Evolutionary conservation across 805 yeast species (phyloP).

Genomic region (Tetrapisispora pingtungensis): DNA sequence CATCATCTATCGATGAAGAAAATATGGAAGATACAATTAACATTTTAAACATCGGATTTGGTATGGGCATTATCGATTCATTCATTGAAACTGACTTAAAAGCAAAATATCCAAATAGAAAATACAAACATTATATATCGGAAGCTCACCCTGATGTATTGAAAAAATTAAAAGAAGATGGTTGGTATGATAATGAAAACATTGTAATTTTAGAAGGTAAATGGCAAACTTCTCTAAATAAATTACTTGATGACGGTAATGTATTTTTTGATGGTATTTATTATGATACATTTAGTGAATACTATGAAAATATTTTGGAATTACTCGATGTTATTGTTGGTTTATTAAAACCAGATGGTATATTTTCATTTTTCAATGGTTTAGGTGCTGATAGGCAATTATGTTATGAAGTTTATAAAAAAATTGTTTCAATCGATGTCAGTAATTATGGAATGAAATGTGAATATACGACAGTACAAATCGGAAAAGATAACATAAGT

Average conservation of each 20-base stretch:
- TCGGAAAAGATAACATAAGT: slow-evolving; percentile 6
- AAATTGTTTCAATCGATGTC: slow-evolving; percentile 71
- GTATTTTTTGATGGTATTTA: slow-evolving; percentile 84
- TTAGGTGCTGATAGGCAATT: slow-evolving; percentile 70
- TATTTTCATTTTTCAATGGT: slow-evolving; percentile 88
- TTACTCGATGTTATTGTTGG: slow-evolving; percentile 77
- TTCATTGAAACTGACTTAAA: slow-evolving; percentile 43
- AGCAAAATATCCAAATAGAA: slow-evolving; percentile 8
- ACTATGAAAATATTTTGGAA: slow-evolving; percentile 79
- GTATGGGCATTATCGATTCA: slow-evolving; percentile 90
- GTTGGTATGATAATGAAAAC: slow-evolving; percentile 69
- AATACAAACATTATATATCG: slow-evolving; percentile 60
- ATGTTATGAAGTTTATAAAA: slow-evolving; percentile 74
- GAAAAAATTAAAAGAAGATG: slow-evolving; percentile 52
- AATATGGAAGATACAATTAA: slow-evolving; percentile 8
- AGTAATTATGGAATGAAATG: slow-evolving; percentile 67
- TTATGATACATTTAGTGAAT: slow-evolving; percentile 90
- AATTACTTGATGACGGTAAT: slow-evolving; percentile 45
- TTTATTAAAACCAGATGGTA: slow-evolving; percentile 68
- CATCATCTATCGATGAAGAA: slow-evolving; percentile 27
- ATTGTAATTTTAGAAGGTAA: slow-evolving; percentile 78
- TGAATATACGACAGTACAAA: slow-evolving; percentile 32
- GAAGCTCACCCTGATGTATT: slow-evolving; percentile 95
- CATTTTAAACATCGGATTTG: slow-evolving; percentile 84
- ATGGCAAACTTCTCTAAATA: slow-evolving; percentile 80